Evolutionary conservation across 2,329 filamentous ascomycete species (phyloP), one percentile per base, ranked within the genome.

Genomic region (Pleoardoris graminearum): DNA sequence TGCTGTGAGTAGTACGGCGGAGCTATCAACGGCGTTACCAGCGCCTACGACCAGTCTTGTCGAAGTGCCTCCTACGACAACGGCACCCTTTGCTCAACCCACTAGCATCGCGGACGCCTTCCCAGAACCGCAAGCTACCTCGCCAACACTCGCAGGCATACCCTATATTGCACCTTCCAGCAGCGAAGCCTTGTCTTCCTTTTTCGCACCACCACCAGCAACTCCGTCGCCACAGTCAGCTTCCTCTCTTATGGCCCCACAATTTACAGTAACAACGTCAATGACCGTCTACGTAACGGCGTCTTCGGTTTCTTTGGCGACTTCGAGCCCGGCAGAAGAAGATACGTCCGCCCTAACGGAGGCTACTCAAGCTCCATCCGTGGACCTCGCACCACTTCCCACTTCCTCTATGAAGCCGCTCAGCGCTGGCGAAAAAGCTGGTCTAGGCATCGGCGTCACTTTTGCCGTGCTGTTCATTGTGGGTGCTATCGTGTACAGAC

Each of bases 401-500:
- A 50, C 57, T 16, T 44, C 49, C 21, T 25, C 54, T 4, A 44
- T 35, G 19, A 27, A 19, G 11, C 30, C 55, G 2, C 53, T 57
- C 53, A 53, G 43, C 30, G 25, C 44, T 10, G 54, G 54, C 4
- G 51, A 53, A 6, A 52, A 51, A 39, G 58, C 60, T 3, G 62
- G 59, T 2, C 39, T 66, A 14, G 62, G 61, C 1, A 41, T 64
- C 19, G 60, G 63, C 14, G 33, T 64, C 21, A 58, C 58, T 1
- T 55, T 64, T 12, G 55, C 53, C 2, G 21, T 63, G 7, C 29
- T 65, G 17, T 44, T 47, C 6, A 16, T 61, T 10, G 56, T 42
- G 0, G 39, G 48, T 14, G 37, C 53, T 32, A 39, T 55, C 8
- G 61, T 57, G 8, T 47, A 64, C 37, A 57, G 50, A 19, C 35